Conservation (phyloP, 1,284 basidiomycete genomes). For the Cerrena zonata region DNA sequence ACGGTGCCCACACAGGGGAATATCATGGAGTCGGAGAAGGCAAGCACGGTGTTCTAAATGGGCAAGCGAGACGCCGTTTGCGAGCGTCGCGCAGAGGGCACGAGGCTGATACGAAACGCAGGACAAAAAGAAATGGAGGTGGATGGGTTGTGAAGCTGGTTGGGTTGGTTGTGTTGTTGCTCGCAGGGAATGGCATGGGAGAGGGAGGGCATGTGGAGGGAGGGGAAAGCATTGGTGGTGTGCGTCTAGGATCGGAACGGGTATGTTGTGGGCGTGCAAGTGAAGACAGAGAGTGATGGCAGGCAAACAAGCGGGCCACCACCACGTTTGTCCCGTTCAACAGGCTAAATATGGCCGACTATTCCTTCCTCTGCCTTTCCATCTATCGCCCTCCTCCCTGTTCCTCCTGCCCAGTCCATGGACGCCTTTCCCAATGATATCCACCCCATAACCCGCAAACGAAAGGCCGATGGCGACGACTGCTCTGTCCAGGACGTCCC, state of each 20-base stretch:
- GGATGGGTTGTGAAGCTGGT: too few species aligned
- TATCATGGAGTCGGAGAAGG: too few species aligned
- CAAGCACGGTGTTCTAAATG: too few species aligned
- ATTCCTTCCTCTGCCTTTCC: slow-evolving; percentile 28
- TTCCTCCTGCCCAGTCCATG: slow-evolving; percentile 33
- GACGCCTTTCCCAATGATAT: slow-evolving; percentile 46
- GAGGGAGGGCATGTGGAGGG: too few species aligned
- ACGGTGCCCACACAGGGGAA: too few species aligned
- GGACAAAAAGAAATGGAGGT: neutral
- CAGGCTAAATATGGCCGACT: slow-evolving; percentile 32
- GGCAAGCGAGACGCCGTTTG: neutral
- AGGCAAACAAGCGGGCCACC: slow-evolving; percentile 1
- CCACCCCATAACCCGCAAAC: slow-evolving; percentile 42
- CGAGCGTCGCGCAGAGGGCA: neutral
- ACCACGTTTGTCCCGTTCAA: slow-evolving; percentile 28
- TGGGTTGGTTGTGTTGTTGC: too few species aligned
- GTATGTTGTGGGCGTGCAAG: neutral
- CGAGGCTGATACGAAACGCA: neutral
- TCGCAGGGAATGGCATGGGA: too few species aligned
- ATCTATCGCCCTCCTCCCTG: slow-evolving; percentile 22
- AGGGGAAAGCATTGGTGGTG: neutral
- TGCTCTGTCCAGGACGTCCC: slow-evolving; percentile 22
- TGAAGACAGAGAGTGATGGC: neutral
- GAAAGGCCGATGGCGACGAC: slow-evolving; percentile 50
- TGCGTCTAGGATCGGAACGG: neutral